These are phyloP conservation scores for Silene coronaria DNA, from an alignment of 179 eudicot genomes.

Conservation along the genomic window DNA sequence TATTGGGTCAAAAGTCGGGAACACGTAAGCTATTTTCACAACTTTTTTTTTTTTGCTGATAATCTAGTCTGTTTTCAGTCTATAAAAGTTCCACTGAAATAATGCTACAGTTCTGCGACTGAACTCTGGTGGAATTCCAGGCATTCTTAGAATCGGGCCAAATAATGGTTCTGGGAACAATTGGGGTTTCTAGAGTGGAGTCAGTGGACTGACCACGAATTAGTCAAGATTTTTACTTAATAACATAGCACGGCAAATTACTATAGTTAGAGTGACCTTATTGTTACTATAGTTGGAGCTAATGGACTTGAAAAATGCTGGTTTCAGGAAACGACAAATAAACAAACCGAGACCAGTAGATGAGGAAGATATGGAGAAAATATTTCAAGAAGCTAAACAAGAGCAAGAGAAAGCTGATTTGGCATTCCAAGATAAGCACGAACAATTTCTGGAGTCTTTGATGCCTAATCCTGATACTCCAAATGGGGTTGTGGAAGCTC, in stretches of 20 bases:
- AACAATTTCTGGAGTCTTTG: constrained; percentile 30
- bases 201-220: neutral
- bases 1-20: constrained; percentile 79
- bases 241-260: neutral
- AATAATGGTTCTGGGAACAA: neutral
- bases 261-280: neutral
- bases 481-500: constrained; percentile 24
- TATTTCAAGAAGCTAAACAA: constrained; percentile 66
- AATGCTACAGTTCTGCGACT: neutral
- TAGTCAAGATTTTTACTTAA: neutral
- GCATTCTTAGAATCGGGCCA: neutral
- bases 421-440: constrained; percentile 60
- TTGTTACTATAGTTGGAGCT: neutral
- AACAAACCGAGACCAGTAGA: constrained; percentile 83
- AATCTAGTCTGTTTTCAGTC: neutral
- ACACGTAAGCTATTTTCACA: constrained; percentile 53
- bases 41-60: neutral
- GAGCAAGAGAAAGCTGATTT: constrained; percentile 79
- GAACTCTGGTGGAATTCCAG: neutral
- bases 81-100: neutral
- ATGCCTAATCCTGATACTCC: constrained; percentile 25
- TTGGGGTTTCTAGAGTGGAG: neutral
- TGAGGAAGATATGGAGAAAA: constrained; percentile 58
- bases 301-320: neutral
- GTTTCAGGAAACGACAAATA: constrained; percentile 65